Evolutionary conservation across 2,329 filamentous ascomycete species (phyloP), one percentile per base, ranked within the genome.

Genomic region (Talaromyces sp.): DNA sequence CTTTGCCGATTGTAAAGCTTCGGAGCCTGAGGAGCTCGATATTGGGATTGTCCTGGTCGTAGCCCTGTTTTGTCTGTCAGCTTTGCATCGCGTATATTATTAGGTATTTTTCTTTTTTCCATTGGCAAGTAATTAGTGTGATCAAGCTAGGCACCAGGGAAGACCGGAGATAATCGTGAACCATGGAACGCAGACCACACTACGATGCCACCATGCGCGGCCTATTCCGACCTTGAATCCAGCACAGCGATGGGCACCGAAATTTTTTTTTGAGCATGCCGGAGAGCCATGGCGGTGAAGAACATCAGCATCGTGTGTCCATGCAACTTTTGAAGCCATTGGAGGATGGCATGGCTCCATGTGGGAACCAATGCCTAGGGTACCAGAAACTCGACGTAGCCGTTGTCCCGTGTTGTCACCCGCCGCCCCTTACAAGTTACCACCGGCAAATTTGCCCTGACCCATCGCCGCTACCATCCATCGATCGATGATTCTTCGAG

Each of bases 11-110:
- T 0, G 89, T 93, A 72, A 89, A 96, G 73, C 88, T 95, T 63
- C 87, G 84, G 69, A 97, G 81, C 67, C 91, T 89, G 59, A 96
- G 80, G 57, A 97, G 81, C 59, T 87, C 86, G 68, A 96, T 92
- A 66, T 96, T 89, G 49, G 84, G 79, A 71, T 96, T 90, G 61
- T 90, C 86, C 21, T 83, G 82, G 51, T 85, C 79, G 70, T 89
- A 96, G 53, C 89, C 91, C 89, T 93, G 52, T 59, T 55, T 41
- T 24, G 35, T 41, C 3, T 26, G 58, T 53, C 70, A 61, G 67
- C 56, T 63, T 62, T 93, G 69, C 58, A 67, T 53, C 62, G 26
- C 55, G 43, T 27, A 19, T 49, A 35, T 24, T n/a, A 29, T 43
- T 21, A 19, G n/a, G n/a, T 17, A 27, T 43, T 46, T 29, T 46